Evolutionary conservation across 2,329 filamentous ascomycete species (phyloP).

Genomic region (Colletotrichum noveboracense): DNA sequence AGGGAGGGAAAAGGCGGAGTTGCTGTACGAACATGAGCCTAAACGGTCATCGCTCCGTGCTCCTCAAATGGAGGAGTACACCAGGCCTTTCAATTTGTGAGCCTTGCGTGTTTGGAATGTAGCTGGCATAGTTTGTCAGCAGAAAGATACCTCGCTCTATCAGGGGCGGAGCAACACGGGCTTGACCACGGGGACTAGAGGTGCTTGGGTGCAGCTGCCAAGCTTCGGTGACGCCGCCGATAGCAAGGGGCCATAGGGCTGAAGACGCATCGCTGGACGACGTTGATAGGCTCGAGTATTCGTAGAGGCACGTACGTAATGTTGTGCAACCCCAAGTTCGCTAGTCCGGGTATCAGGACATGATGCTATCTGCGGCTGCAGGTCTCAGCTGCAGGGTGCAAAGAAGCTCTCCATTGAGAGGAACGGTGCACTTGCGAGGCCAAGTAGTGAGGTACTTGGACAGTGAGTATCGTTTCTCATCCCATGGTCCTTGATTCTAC

Average conservation of each 20-base stretch:
- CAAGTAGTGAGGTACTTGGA: not conserved
- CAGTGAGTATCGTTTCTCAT: not conserved
- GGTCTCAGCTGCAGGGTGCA: not conserved
- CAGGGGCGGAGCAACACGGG: not conserved
- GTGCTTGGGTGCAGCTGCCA: constrained; percentile 9
- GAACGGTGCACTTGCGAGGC: not conserved
- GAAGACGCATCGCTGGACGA: not conserved
- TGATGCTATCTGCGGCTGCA: not conserved
- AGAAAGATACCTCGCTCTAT: not conserved
- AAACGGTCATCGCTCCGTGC: not conserved
- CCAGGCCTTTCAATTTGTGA: not conserved
- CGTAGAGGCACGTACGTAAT: not conserved
- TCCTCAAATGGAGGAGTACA: not conserved
- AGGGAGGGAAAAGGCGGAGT: not conserved
- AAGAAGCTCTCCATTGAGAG: not conserved
- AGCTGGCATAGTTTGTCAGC: not conserved
- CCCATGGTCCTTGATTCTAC: not conserved
- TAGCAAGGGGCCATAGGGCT: constrained; percentile 8
- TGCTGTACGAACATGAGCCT: not conserved
- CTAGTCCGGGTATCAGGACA: not conserved
- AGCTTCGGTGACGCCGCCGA: constrained; percentile 15
- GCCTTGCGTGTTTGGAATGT: not conserved
- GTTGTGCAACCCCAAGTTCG: not conserved
- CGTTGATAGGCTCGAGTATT: not conserved
- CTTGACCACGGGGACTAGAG: not conserved